Percentiles rank a stretch among this genome's conserved stretches.
Conservation (phyloP, 78 protist species). For the Speleostelium caveatum region DNA sequence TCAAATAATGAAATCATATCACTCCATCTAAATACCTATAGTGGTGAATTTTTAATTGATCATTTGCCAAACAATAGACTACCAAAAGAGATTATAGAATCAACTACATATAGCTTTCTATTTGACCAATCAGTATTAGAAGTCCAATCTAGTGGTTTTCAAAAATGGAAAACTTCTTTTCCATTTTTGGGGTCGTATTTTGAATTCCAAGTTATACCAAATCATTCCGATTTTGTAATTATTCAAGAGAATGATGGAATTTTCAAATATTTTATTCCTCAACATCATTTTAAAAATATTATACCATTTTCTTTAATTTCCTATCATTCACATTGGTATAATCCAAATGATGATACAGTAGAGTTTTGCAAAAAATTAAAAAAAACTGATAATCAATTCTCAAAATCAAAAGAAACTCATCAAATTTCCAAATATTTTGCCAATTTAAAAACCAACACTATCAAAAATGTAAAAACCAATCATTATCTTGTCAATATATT, state of each 20-base stretch:
- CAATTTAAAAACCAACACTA: no score
- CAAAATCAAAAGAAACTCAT: no score
- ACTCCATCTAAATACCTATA: no score
- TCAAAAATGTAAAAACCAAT: no score
- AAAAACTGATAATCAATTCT: no score
- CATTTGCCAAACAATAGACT: not conserved
- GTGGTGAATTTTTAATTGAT: not conserved
- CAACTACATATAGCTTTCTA: not conserved
- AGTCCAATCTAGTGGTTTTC: not conserved
- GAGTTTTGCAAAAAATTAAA: no score
- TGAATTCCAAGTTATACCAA: not conserved
- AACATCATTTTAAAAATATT: no score
- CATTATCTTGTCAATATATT: no score
- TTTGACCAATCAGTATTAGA: not conserved
- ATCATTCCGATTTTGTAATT: not conserved
- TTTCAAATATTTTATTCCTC: not conserved
- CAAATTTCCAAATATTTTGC: no score
- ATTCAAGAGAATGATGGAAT: no score
- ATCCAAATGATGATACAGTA: not conserved
- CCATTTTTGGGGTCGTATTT: not conserved
- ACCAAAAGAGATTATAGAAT: not conserved
- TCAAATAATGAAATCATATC: no score
- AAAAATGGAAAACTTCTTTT: not conserved
- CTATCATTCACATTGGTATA: not conserved
- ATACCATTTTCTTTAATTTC: not conserved